Base-by-base conservation (phyloP, 179 eudicot species). In the Monotropa hypopitys region DNA sequence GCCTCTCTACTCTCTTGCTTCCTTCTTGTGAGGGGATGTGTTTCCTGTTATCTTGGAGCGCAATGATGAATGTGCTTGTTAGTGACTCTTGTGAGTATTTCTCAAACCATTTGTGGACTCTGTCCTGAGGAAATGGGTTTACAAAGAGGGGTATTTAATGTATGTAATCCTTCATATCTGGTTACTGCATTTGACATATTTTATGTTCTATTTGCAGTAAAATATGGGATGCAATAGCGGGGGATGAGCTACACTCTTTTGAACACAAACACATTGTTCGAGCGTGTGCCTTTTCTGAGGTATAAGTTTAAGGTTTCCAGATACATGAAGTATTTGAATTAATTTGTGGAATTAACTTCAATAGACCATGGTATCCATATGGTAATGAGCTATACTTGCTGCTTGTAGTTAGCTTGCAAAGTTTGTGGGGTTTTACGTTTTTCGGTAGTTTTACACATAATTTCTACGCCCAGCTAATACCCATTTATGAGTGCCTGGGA, bases 261-360 rank as follows among this genome's bases (percentile, higher is more conserved):
- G 97, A 93, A 79, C 99, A 95, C 89, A 95, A 93, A 80, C 99
- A 95, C 87, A 95, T 95, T 76, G 99, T 91, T 75, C 90, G 99
- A 49, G 86, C 99, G 9, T 93, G 99, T 84, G 89, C 97, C 47
- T 95, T 90, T 66, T 95, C 97, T 46, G 97, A 93, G 97, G 97
- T 91, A 76, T 16, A 7, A 65, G n/a, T 16, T 35, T 33, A 26
- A 35, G 13, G 15, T 8, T 67, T 67, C 71, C 47, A 67, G 46
- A 67, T 67, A 35, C 71, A 67, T 67, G 7, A 67, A 67, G 47
- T 67, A 38, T 38, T 8, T 35, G 33, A 18, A 5, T 63, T 1
- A 63, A 63, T 15, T 66, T 5, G 5, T 35, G 12, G 15, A 20
- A 2, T 38, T 66, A 38, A 66, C 20, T 57, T 66, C 21, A 38